Evolutionary conservation across 257 asterid species (phyloP), one percentile per base, ranked within the genome.

Genomic region (Solanum etuberosum): DNA sequence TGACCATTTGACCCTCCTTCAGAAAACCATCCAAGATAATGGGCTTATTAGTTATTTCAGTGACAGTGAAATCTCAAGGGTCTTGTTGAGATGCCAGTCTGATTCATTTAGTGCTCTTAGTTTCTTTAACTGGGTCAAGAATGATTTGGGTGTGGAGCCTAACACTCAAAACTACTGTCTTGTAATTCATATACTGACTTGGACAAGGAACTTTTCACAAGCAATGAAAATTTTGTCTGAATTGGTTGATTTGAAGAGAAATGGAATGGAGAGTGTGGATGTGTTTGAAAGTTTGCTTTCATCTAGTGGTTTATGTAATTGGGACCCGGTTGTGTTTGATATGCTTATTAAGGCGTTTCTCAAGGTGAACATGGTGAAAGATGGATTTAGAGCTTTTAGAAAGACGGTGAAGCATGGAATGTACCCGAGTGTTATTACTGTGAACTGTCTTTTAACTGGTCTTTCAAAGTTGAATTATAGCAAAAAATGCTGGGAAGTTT

Each of bases 301-400:
- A 23, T 88, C 92, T 87, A 83, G 92, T 5, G 65, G 89, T 82
- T 90, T 82, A 15, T 96, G 99, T 89, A 96, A 95, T 85, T 95
- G 95, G 95, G 98, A 95, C 80, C 98, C 98, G 81, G 93, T 92
- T 86, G 98, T 95, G 67, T 93, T 95, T 89, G 99, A 96, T 90
- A 94, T 96, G 98, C 95, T 96, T 68, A 87, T 95, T 86, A 95
- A 94, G 94, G 98, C 98, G 88, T 95, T 92, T 88, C 94, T 95
- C 85, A 91, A 89, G 78, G 87, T 83, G 82, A 94, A 93, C 67
- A 91, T 90, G 98, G 91, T 92, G 86, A 77, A 83, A 84, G 94
- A 94, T 54, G 90, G 98, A 87, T 93, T 87, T 88, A 92, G 46
- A 78, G 91, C 89, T 67, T 94, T 92, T 87, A 91, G 86, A 46